phyloP scores from a whole-genome alignment of 495 filamentous ascomycete genomes.

The Aspergillus nanangensis region DNA sequence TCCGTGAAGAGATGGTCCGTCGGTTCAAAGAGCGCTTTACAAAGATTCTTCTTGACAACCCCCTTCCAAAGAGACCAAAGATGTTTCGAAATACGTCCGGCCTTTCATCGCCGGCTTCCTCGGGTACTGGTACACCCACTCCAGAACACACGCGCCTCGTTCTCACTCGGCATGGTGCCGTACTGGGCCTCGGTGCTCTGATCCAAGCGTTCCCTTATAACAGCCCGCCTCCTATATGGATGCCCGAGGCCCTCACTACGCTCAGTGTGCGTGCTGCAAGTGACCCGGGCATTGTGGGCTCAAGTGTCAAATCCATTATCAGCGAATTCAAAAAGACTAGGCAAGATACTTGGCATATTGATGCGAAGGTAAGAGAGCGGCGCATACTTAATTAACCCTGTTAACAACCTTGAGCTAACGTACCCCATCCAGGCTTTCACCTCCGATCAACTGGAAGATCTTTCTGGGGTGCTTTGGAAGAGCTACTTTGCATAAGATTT shows the following conservation, averaged over 20 bases:
- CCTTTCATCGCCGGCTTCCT: slow-evolving; percentile 39
- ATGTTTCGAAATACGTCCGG: slow-evolving; percentile 30
- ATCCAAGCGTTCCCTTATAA: slow-evolving; percentile 97
- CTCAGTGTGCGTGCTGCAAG: slow-evolving; percentile 79
- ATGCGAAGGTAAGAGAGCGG: slow-evolving; percentile 72
- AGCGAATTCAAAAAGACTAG: slow-evolving; percentile 99
- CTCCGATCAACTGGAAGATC: slow-evolving; percentile 85
- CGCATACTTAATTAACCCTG: neutral
- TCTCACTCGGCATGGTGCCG: slow-evolving; percentile 81
- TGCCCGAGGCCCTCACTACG: slow-evolving; percentile 86
- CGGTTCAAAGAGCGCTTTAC: slow-evolving; percentile 77
- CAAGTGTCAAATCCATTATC: slow-evolving; percentile 93
- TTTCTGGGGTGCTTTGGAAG: slow-evolving; percentile 98
- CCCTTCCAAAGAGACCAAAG: slow-evolving; percentile 71
- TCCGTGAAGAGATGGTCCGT: slow-evolving; percentile 71
- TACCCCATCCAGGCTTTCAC: slow-evolving; percentile 69
- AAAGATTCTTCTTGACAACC: slow-evolving; percentile 68
- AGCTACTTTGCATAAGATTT: slow-evolving; percentile 83
- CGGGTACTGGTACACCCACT: slow-evolving; percentile 69
- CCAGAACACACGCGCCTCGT: slow-evolving; percentile 79
- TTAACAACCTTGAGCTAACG: slow-evolving; percentile 21
- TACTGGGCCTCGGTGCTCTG: slow-evolving; percentile 84
- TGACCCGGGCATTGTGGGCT: slow-evolving; percentile 89
- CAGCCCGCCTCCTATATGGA: slow-evolving; percentile 87
- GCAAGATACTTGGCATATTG: slow-evolving; percentile 97